A percentile compares a stretch with the other conserved stretches of the same genome.
These are phyloP conservation scores for Diversispora eburnea DNA, from an alignment of 192 early-diverging fungal genomes.

Conservation along the genomic window DNA sequence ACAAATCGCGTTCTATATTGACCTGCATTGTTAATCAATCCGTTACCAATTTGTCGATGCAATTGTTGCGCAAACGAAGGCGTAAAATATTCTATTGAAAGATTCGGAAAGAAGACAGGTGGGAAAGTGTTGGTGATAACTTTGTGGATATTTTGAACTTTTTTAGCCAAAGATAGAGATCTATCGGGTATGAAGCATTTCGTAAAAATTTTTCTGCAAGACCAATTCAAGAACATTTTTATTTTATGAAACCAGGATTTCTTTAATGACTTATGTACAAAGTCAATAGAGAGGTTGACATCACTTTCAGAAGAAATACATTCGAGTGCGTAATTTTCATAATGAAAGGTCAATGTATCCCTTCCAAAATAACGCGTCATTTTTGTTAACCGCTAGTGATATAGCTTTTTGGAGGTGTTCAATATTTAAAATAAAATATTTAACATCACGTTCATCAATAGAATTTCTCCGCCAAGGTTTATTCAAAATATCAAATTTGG, in stretches of 20 bases:
- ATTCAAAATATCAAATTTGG: conserved; percentile 22
- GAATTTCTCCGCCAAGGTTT: conserved; percentile 14
- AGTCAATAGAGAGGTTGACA: conserved; percentile 2
- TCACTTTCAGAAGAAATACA: conserved; percentile 12
- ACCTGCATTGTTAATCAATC: conserved; percentile 10
- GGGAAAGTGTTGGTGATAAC: conserved; percentile 15
- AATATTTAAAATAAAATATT: neutral
- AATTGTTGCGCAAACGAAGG: conserved; percentile 14
- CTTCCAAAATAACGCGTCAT: conserved; percentile 2
- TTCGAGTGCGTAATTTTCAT: conserved; percentile 13
- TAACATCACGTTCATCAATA: conserved; percentile 8
- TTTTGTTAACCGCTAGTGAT: conserved; percentile 14
- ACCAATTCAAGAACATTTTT: neutral
- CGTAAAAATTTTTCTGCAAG: conserved; percentile 10
- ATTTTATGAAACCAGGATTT: conserved; percentile 7
- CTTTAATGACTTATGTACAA: conserved; percentile 15
- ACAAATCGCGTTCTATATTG: conserved; percentile 18
- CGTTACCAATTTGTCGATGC: conserved; percentile 9
- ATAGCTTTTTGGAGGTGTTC: conserved; percentile 6
- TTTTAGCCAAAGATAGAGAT: conserved; percentile 6
- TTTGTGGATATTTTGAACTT: conserved; percentile 9
- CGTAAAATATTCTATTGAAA: conserved; percentile 20
- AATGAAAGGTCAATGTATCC: conserved; percentile 21
- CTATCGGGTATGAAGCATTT: neutral
- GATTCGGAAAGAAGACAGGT: conserved; percentile 10